Evolutionary conservation across 768 basidiomycete genomes (phyloP), one percentile per base, ranked within the genome.

Genomic region (Hydnomerulius pinastri): DNA sequence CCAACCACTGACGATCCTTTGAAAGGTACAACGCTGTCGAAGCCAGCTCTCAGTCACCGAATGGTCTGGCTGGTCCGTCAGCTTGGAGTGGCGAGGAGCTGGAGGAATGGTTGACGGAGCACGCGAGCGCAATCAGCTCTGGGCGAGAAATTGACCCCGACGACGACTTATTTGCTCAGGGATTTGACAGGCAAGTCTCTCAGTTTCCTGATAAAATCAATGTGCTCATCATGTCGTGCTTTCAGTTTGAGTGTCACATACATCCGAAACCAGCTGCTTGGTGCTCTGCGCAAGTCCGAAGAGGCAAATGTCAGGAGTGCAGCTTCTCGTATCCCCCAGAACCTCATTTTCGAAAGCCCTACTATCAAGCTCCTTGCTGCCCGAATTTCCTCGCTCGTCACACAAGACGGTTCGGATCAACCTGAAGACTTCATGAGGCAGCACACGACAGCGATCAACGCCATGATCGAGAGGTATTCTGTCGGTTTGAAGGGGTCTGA

Each of bases 391-490:
- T 25, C 27, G 13, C 24, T 42, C 24, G 21, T 44, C 50, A 28
- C 12, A 15, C 33, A 35, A 13, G 33, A 35, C 11, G 17, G 20
- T 12, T 46, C 40, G 21, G 10, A 46, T 13, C 21, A 17, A 21
- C n/a, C 27, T 20, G 5, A 38, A 11, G 40, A 46, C 23, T 9
- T 20, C 17, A 50, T 50, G 18, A 35, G 17, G 33, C 6, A 35
- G 17, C 33, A 35, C 17, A 17, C 17, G 33, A 30, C 27, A 12
- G 53, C 43, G 13, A 73, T 75, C 57, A 58, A 64, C 23, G 61
- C 48, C 0, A 67, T 76, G 61, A 66, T 76, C 24, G 63, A 59
- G 10, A 73, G 71, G 56, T 75, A 77, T 58, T 63, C 47, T 17
- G 25, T 27, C 35, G 20, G 42, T 48, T 35, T 63, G 62, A 43